Evolutionary conservation across 176 grass and related monocot species (phyloP), one percentile per base, ranked within the genome.

Genomic region (Zea luxurians): DNA sequence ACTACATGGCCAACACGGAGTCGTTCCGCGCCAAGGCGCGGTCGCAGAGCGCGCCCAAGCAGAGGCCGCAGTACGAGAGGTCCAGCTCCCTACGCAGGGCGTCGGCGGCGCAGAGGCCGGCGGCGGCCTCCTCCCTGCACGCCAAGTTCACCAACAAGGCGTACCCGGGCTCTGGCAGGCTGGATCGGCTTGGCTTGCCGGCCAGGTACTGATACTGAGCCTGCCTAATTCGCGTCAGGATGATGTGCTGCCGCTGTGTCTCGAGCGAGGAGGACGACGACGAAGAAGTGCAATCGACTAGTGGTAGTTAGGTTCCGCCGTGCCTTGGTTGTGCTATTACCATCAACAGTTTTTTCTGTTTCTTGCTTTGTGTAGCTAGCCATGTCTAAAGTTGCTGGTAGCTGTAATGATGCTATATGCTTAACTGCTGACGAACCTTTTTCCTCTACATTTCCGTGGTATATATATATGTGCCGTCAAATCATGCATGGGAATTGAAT

Each of bases 1-100:
- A 93, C 82, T 99, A 99, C 86, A 99, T 99, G 96, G 74, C 92
- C 3, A 95, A 99, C 82, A 99, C 96, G 0, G 88, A 99, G 75
- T 99, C 96, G 4, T 95, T 93, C 60, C 91, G 73, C 13, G 92
- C 89, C 83, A 99, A 95, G 86, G 83, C 86, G 18, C 80, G 96
- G 2, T 99, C 96, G 8, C 92, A 99, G 49, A 99, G 96, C 50
- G 92, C 92, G 55, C 96, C 96, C 27, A 99, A 78, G 81, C 88
- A 85, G 88, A 63, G 96, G 68, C 90, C 78, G 7, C 86, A 86
- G 61, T 76, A 69, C 65, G 96, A 95, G 1, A 99, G 87, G 64
- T 77, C 80, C 4, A 59, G 85, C 42, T 95, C 83, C 0, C 84
- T 81, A 4, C 91, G 73, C 67, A 86, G 81, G 83, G 61, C 85